Base-by-base conservation (phyloP, 768 basidiomycete genomes). In the Termitomyces sp. region DNA sequence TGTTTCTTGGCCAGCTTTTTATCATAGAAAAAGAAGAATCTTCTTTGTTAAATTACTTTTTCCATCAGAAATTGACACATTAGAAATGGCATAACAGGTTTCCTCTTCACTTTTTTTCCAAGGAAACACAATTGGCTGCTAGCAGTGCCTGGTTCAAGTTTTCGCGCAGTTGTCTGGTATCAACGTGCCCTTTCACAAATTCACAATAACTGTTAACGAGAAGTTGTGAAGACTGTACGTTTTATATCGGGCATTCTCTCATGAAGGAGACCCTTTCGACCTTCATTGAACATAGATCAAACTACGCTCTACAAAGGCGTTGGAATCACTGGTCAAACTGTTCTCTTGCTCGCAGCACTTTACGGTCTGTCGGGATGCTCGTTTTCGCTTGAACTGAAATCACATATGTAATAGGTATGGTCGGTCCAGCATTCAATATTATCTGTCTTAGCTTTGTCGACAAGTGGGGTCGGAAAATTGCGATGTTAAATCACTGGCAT, bases 401-500 rank as follows among this genome's bases (percentile, higher is more conserved):
- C 37, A 37, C 5, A 37, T 37, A 26, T 16, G 24, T 3, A 13
- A 26, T 5, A 45, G 24, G 44, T 16, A 26, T 45, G 24, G 24
- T 54, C 45, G 57, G 56, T 5, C 57, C 60, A 7, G 34, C 51
- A 13, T 54, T 42, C 28, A 58, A 58, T 29, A 54, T 61, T 33
- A 34, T 61, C 45, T 54, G 53, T 22, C 48, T 61, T 51, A 34
- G 48, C 24, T 61, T 28, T 37, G 52, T 58, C 24, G 53, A 55
- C 37, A 57, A 49, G 48, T 58, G 57, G 48, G 57, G 56, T 24
- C 49, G 60, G n/a, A 61, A 61, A 42, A 37, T 5, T 37, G 5
- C 37, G 37, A 37, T 37, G 54, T 58, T n/a, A 53, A 50, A 61
- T 61, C 44, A 58, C 56, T 15, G 53, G 56, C 26, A 45, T 61